Evolutionary conservation across 2,329 filamentous ascomycete genomes (phyloP), one percentile per base, ranked within the genome.

Genomic region (Penicillium sp.): DNA sequence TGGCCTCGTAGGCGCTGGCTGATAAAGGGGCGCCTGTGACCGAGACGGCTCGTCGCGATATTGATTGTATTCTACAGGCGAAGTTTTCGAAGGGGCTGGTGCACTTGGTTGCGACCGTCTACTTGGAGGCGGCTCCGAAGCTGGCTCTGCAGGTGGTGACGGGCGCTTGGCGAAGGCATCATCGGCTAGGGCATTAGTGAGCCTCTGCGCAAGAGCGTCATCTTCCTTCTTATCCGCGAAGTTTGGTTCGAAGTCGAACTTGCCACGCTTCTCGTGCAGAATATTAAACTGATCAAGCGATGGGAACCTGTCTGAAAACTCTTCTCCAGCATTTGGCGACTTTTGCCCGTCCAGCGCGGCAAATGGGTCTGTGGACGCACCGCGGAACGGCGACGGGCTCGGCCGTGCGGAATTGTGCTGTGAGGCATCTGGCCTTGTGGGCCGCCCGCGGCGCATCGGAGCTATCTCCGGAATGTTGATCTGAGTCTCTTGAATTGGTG

Each of bases 221-320:
- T 77, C 66, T 2, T 71, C 58, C 31, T 78, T 77, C 11, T 79
- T 77, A 11, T 81, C 78, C 26, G 81, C 7, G n/a, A 83, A 75
- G 15, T 83, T 72, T 48, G 82, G 77, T 62, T 91, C 89, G 74
- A 97, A 97, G 58, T 94, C 89, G 70, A 97, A 97, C 63, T 92
- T 93, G 64, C 87, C 80, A 3, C 91, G 91, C 64, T 91, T 87
- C 65, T 98, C 93, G 69, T 96, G 92, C 49, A 97, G 81, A 19
- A 99, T 82, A 3, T 94, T 90, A 73, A 99, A 99, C 69, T 98
- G 92, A 71, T 98, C 93, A 26, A 99, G 83, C 6, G 92, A 93
- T 0, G 95, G 95, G 69, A 97, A 99, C 56, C 91, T 87, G 30
- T 88, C 85, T 0, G 94, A 92, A 29, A 97, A 81, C 71, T 98